Percentiles rank a stretch among this genome's conserved stretches.
Evolutionary conservation across 2,329 filamentous ascomycete species (phyloP).

Genomic region (Tolypocladium guangdongense): DNA sequence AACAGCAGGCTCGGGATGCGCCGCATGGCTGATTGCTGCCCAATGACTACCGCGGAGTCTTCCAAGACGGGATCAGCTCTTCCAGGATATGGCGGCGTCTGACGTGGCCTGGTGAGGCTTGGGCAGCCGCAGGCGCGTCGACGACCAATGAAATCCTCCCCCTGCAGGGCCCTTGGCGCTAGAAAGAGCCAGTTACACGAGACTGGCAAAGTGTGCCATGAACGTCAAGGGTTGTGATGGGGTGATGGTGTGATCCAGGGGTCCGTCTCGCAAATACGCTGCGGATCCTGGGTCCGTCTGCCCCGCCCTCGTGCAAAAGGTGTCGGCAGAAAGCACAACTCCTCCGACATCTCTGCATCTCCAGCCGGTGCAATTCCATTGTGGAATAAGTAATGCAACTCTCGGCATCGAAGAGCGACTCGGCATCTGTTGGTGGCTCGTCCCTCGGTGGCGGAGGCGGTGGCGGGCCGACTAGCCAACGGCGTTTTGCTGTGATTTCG

Average conservation of each 20-base stretch:
- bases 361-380: no score
- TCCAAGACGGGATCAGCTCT: neutral
- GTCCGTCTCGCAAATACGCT: conserved; percentile 5
- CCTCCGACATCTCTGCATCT: neutral
- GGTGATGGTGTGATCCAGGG: conserved; percentile 8
- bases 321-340: neutral
- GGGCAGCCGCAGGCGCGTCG: neutral
- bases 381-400: no score
- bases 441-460: neutral
- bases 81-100: neutral
- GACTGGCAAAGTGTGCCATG: neutral
- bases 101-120: neutral
- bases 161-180: neutral
- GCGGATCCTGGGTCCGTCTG: neutral
- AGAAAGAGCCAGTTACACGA: neutral
- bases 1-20: neutral
- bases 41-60: neutral
- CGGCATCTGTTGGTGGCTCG: neutral
- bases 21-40: neutral
- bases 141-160: neutral
- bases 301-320: neutral
- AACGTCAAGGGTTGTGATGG: neutral
- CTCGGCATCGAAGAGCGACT: neutral
- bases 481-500: no score
- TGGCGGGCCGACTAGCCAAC: conserved; percentile 2